These are phyloP conservation scores for Epichloe brachyelytri DNA, from an alignment of 2,329 filamentous ascomycete species.

Conservation along the genomic window DNA sequence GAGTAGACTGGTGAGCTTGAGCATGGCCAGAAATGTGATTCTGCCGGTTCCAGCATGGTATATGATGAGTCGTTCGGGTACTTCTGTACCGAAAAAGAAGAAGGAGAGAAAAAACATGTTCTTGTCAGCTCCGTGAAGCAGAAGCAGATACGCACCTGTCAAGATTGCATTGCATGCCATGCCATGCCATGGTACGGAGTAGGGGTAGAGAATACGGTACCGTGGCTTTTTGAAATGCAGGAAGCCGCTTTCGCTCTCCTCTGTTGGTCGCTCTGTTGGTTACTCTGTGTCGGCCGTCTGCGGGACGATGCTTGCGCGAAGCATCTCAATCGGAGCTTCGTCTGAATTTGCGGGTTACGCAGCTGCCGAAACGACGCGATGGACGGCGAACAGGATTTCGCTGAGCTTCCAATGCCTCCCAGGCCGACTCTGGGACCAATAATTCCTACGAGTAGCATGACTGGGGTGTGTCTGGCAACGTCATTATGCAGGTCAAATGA, in stretches of 20 bases:
- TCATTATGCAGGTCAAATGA: neutral
- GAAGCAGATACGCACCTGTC: no score
- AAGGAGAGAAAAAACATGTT: neutral
- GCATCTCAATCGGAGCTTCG: neutral
- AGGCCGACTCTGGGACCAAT: neutral
- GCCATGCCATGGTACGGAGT: neutral
- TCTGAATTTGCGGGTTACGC: neutral
- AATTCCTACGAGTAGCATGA: neutral
- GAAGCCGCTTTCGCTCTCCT: conserved; percentile 15
- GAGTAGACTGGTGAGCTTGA: conserved; percentile 61
- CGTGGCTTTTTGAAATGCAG: neutral
- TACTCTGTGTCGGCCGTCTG: neutral
- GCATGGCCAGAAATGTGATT: conserved; percentile 53
- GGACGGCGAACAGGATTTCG: neutral
- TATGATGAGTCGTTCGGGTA: conserved; percentile 50
- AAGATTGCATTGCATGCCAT: no score
- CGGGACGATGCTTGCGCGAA: neutral
- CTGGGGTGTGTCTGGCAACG: neutral
- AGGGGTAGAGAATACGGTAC: neutral
- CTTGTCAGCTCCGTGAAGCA: no score
- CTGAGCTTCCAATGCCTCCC: neutral
- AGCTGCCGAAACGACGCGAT: neutral
- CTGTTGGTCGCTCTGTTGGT: neutral
- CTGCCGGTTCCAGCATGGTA: conserved; percentile 62
- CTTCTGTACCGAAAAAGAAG: conserved; percentile 20